These are phyloP conservation scores for Diplodia scrobiculata DNA, from an alignment of 2,329 filamentous ascomycete species.

Conservation along the genomic window DNA sequence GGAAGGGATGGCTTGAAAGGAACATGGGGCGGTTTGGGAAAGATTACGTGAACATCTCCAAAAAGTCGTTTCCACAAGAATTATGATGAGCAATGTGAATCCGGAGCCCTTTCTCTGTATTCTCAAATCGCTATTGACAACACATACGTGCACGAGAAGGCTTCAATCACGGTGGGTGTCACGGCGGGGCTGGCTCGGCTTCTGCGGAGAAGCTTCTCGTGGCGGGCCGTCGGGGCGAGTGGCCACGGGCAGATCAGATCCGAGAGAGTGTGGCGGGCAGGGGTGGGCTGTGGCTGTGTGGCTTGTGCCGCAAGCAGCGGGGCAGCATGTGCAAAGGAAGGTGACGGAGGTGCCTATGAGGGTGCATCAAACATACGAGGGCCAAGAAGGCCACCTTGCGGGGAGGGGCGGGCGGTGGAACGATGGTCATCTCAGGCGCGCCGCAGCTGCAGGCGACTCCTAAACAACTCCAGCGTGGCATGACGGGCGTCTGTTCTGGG, in stretches of 20 bases:
- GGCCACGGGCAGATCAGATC: not conserved
- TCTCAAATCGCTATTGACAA: too few relatives aligned
- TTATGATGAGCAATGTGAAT: too few relatives aligned
- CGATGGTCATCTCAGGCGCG: not conserved
- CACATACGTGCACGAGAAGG: too few relatives aligned
- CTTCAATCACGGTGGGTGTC: too few relatives aligned
- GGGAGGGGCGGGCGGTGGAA: not conserved
- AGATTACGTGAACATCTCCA: too few relatives aligned
- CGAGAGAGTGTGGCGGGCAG: not conserved
- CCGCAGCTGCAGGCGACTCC: not conserved
- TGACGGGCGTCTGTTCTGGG: constrained; percentile 4
- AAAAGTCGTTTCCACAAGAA: too few relatives aligned
- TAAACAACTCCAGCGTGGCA: constrained; percentile 6
- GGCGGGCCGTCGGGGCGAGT: constrained; percentile 5
- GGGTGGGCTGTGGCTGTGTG: not conserved
- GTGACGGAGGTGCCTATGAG: not conserved
- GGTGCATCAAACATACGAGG: constrained; percentile 24
- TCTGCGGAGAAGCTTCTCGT: not conserved
- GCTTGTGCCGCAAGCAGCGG: not conserved
- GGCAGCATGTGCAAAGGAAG: not conserved
- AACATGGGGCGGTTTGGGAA: too few relatives aligned
- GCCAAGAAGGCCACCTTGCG: constrained; percentile 25
- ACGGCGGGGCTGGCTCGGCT: not conserved
- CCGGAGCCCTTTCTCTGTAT: too few relatives aligned
- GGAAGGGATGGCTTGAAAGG: not conserved